Evolutionary conservation across 2,329 filamentous ascomycete species (phyloP).

Genomic region (Microsporum ferrugineum): DNA sequence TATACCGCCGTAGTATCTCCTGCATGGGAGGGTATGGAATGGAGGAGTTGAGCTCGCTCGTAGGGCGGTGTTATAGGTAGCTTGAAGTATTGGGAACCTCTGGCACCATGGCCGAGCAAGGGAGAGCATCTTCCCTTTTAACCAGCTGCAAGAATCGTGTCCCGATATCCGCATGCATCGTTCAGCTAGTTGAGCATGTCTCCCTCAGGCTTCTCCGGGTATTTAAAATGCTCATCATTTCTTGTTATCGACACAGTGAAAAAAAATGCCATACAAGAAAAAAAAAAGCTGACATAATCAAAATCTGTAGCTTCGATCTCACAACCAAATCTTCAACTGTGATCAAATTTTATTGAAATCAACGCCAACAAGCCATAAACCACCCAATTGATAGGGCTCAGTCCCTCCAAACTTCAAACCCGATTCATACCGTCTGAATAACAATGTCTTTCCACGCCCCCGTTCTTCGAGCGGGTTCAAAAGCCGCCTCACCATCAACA

Average conservation of each 20-base stretch:
- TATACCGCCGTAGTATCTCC: constrained; percentile 10
- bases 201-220: neutral
- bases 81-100: neutral
- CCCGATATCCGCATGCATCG: neutral
- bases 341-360: neutral
- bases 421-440: neutral
- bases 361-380: neutral
- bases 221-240: neutral
- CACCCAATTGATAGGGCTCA: neutral
- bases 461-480: constrained; percentile 23
- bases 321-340: neutral
- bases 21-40: constrained; percentile 2
- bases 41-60: neutral
- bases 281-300: constrained; percentile 3
- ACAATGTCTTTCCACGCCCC: constrained; percentile 28
- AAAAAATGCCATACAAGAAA: neutral
- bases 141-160: neutral
- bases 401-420: neutral
- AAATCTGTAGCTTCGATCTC: neutral
- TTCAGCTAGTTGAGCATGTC: neutral
- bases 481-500: constrained; percentile 10
- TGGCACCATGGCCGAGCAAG: constrained; percentile 1
- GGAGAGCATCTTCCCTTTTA: constrained; percentile 12
- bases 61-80: neutral
- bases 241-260: neutral